Evolutionary conservation across 148 eudicot genomes (phyloP).

Genomic region (Fagopyrum tataricum): DNA sequence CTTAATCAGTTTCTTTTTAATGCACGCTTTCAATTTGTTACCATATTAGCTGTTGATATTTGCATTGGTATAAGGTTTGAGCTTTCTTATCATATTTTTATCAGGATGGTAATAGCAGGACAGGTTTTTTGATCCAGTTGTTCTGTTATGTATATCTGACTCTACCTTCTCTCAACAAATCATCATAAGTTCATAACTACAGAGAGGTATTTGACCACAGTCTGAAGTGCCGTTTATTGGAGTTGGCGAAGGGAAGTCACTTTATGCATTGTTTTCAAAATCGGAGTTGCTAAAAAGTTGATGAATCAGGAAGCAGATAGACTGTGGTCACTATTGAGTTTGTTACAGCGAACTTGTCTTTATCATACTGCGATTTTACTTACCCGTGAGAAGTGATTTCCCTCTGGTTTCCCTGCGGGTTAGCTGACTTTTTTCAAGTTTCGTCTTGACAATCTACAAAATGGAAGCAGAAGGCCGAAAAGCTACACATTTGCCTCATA

Average conservation of each 20-base stretch:
- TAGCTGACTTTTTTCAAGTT: constrained; percentile 2
- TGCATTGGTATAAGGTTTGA: neutral
- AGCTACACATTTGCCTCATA: constrained; percentile 19
- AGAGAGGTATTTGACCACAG: neutral
- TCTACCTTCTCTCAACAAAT: neutral
- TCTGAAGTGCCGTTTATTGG: neutral
- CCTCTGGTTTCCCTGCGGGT: neutral
- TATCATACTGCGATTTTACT: neutral
- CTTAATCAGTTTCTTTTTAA: neutral
- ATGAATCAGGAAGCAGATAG: constrained; percentile 2
- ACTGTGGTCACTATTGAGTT: neutral
- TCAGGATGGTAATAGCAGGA: neutral
- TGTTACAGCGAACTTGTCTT: neutral
- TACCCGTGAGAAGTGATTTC: neutral
- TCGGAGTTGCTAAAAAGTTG: neutral
- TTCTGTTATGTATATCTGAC: neutral
- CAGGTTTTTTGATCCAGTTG: neutral
- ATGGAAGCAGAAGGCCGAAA: constrained; percentile 35
- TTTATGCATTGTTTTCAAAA: neutral
- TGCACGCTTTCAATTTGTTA: neutral
- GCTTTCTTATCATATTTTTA: no score
- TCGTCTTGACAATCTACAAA: constrained; percentile 9
- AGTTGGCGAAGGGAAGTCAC: neutral
- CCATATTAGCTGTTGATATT: neutral
- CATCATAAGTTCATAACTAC: neutral